A percentile compares a stretch with the other conserved stretches of the same genome.
phyloP scores from a whole-genome alignment of 768 basidiomycete genomes.

The Pleurotus tuber-regium region DNA sequence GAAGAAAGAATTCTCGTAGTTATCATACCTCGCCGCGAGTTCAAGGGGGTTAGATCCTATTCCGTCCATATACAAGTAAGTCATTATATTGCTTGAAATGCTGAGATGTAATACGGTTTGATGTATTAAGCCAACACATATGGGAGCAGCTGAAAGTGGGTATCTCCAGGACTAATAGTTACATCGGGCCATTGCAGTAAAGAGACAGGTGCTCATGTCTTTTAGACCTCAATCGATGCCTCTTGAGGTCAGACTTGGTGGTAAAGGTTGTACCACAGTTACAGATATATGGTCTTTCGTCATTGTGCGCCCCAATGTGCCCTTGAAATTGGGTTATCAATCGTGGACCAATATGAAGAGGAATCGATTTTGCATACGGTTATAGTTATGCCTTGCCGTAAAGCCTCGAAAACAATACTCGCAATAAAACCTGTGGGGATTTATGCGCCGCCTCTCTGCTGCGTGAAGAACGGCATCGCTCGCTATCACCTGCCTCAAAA shows the following conservation, averaged over 20 bases:
- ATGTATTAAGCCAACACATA: too few relatives aligned
- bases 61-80: too few relatives aligned
- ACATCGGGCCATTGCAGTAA: too few relatives aligned
- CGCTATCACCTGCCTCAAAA: not conserved
- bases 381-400: not conserved
- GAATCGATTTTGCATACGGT: not conserved
- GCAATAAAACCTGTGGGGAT: not conserved
- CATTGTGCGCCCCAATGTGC: not conserved
- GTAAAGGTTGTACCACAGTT: not conserved
- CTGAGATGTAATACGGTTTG: too few relatives aligned
- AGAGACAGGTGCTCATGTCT: too few relatives aligned
- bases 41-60: too few relatives aligned
- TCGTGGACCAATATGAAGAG: not conserved
- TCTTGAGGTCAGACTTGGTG: not conserved
- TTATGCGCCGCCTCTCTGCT: not conserved
- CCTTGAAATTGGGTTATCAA: not conserved
- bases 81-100: too few relatives aligned
- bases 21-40: too few relatives aligned
- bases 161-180: too few relatives aligned
- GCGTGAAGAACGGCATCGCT: not conserved
- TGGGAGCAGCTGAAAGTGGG: too few relatives aligned
- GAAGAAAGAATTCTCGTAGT: too few relatives aligned
- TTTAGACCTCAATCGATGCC: not conserved
- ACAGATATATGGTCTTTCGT: not conserved
- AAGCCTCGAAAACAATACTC: not conserved